A percentile compares a stretch with the other conserved stretches of the same genome.
phyloP scores from a whole-genome alignment of 257 asterid species.

The Pogostemon cablin region DNA sequence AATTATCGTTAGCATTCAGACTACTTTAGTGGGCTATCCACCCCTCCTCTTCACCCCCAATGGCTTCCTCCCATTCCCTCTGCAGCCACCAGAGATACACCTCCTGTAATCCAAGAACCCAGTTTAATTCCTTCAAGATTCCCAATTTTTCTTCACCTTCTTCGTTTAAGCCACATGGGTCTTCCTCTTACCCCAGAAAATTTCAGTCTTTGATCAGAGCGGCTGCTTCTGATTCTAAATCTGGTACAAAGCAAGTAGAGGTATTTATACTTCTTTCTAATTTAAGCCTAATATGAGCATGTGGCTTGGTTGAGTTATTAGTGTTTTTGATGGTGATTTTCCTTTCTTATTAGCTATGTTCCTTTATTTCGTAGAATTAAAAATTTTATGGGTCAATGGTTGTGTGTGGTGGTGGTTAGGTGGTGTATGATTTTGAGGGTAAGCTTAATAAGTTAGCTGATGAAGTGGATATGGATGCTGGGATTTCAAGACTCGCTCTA shows the following conservation, averaged over 20 bases:
- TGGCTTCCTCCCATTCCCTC: constrained; percentile 66
- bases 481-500: constrained; percentile 73
- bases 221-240: constrained; percentile 58
- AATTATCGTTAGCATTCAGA: neutral
- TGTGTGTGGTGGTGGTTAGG: constrained; percentile 43
- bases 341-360: neutral
- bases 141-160: constrained; percentile 35
- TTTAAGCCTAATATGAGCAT: neutral
- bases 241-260: constrained; percentile 64
- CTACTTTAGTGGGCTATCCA: constrained; percentile 9
- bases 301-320: neutral
- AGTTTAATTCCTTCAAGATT: constrained; percentile 48
- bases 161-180: constrained; percentile 45
- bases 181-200: constrained; percentile 34
- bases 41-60: constrained; percentile 30
- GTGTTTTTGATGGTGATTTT: neutral
- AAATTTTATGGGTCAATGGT: constrained; percentile 10
- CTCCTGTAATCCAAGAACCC: constrained; percentile 45
- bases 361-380: neutral
- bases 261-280: constrained; percentile 36
- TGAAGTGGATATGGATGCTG: constrained; percentile 81
- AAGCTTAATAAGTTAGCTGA: constrained; percentile 69
- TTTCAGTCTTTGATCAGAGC: constrained; percentile 48
- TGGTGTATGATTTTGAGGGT: constrained; percentile 62
- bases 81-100: constrained; percentile 48